A percentile compares a stretch with the other conserved stretches of the same genome.
phyloP scores from a whole-genome alignment of 1,284 basidiomycete genomes.

The Pyrrhoderma noxium region DNA sequence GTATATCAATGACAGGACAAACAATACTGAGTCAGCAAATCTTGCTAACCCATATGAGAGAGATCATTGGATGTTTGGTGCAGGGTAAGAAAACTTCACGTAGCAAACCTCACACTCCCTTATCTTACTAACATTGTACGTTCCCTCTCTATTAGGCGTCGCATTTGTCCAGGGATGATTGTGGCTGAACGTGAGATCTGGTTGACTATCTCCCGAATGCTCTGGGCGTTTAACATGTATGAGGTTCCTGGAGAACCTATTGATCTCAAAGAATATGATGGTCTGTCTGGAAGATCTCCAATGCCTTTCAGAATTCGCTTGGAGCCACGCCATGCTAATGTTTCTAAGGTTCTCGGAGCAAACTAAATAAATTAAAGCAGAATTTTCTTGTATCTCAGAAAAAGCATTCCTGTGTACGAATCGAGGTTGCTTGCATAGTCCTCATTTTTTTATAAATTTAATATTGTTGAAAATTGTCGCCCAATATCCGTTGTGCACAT shows the following conservation, averaged over 20 bases:
- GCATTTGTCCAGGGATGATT: slow-evolving; percentile 21
- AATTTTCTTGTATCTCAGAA: too few relatives aligned
- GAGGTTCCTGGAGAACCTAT: slow-evolving; percentile 29
- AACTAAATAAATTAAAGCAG: too few relatives aligned
- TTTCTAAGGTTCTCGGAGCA: slow-evolving; percentile 3
- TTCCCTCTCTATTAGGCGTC: slow-evolving; percentile 21
- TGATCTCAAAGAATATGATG: slow-evolving; percentile 31
- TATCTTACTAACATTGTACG: not conserved
- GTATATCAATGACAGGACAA: slow-evolving; percentile 27
- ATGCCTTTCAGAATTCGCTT: slow-evolving; percentile 26
- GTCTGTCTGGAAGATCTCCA: slow-evolving; percentile 29
- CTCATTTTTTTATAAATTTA: too few relatives aligned
- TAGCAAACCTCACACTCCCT: not conserved
- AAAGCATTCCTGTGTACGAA: too few relatives aligned
- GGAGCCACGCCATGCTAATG: slow-evolving; percentile 19
- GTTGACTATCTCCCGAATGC: slow-evolving; percentile 9
- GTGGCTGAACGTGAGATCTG: slow-evolving; percentile 18
- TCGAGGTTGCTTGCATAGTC: too few relatives aligned
- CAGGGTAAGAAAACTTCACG: slow-evolving; percentile 24
- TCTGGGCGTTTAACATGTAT: slow-evolving; percentile 19
- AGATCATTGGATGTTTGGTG: slow-evolving; percentile 40
- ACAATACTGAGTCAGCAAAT: slow-evolving; percentile 30
- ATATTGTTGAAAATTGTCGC: too few relatives aligned
- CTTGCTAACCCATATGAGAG: slow-evolving; percentile 33
- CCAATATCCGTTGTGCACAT: too few relatives aligned